Evolutionary conservation across 352 stramenopile genomes (phyloP), one percentile per base, ranked within the genome.

Genomic region (Pythium aquatile): DNA sequence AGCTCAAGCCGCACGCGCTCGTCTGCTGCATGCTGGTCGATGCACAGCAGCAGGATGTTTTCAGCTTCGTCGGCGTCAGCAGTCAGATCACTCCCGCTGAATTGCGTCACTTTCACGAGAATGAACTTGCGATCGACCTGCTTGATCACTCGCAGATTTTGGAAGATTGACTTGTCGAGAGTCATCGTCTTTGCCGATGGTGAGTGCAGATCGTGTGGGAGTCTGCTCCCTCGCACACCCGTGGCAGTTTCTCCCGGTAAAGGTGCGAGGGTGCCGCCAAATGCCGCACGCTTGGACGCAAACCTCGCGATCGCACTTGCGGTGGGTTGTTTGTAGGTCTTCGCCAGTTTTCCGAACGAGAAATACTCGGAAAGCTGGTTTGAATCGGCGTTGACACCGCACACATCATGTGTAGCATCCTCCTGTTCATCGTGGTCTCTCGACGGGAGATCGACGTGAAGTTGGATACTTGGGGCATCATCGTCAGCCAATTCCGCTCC

Each of bases 101-200:
- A 77, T 53, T 11, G 52, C 7, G 32, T 66, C 26, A 73, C 74
- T 63, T 73, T 74, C 46, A 86, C 87, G 11, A 97, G 78, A 55
- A 98, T 95, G 69, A 97, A 97, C 66, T 97, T 97, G 8, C 77
- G 74, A 65, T 97, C 90, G 29, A 98, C 81, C 69, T 98, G 92
- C 2, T 78, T 77, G 69, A 98, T 85, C 1, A 97, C 87, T 47
- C 86, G 52, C 26, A 94, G 52, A 10, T 68, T 73, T 0, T 68
- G 42, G n/a, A 98, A 74, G 17, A 90, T 81, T 6, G 81, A 68
- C 56, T 85, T 90, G 32, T 79, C 78, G 17, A 98, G 72, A 54
- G 88, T 88, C 58, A 90, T 66, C 24, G 47, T 17, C 39, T 60
- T 63, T 11, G 42, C 28, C 3, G 9, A 24, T 10, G 33, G 26